Percentiles rank a stretch among this genome's conserved stretches.
Conservation (phyloP, 2,329 filamentous ascomycete genomes). For the Talaromyces pinophilus region DNA sequence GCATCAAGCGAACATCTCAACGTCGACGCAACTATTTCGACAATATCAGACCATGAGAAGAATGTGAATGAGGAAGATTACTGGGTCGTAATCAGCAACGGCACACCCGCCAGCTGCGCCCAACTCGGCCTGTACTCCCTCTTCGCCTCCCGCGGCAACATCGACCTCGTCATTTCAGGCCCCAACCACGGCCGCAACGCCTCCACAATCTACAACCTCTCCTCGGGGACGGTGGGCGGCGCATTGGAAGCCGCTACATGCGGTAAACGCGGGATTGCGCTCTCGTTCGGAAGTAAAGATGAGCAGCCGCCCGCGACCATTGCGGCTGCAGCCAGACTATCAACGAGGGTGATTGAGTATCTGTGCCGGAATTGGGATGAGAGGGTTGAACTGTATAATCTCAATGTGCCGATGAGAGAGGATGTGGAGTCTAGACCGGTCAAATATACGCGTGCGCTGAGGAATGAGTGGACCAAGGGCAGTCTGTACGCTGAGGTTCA, state of each 20-base stretch:
- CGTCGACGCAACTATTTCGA: not conserved
- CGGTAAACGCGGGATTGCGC: constrained; percentile 67
- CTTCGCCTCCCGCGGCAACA: constrained; percentile 65
- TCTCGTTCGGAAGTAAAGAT: constrained; percentile 79
- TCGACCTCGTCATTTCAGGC: constrained; percentile 73
- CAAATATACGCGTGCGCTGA: constrained; percentile 74
- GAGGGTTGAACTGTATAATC: constrained; percentile 75
- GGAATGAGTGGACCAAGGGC: constrained; percentile 79
- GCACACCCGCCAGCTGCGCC: constrained; percentile 73
- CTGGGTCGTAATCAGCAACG: constrained; percentile 71
- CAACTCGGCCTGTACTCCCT: constrained; percentile 77
- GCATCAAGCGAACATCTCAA: constrained; percentile 18
- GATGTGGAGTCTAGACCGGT: constrained; percentile 69
- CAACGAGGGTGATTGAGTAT: constrained; percentile 72
- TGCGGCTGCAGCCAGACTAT: constrained; percentile 67
- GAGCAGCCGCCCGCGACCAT: constrained; percentile 78
- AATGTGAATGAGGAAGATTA: constrained; percentile 42
- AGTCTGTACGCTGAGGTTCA: constrained; percentile 78
- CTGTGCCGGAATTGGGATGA: constrained; percentile 69
- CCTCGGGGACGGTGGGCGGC: constrained; percentile 73
- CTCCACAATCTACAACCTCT: constrained; percentile 73
- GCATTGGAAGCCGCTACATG: constrained; percentile 74
- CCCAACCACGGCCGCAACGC: constrained; percentile 80
- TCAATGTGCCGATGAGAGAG: constrained; percentile 81
- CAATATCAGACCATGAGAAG: not conserved